Evolutionary conservation across 2,329 filamentous ascomycete genomes (phyloP), one percentile per base, ranked within the genome.

Genomic region (Pyrenophora teres): DNA sequence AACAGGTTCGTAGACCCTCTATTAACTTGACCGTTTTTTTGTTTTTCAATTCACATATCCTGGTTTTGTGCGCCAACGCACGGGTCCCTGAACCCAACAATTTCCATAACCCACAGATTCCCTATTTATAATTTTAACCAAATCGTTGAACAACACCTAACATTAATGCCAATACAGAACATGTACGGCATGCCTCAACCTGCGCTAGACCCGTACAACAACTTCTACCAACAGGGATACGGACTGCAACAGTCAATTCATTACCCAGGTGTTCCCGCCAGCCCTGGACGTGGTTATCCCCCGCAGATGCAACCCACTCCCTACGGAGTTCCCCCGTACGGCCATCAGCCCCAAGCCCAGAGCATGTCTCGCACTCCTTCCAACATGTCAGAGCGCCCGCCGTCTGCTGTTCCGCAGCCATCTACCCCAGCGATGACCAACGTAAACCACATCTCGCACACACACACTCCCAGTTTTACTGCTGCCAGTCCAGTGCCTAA

Each of bases 101-200:
- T 21, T 21, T 21, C 5, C 18, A 23, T 27, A 27, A 4, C 25
- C 25, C 3, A 4, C 9, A 8, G 27, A 30, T 50, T 71, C 83
- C 70, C 83, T 92, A 52, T 86, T 87, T 57, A 88, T 57, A 21
- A 21, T 53, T 83, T 86, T 68, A 87, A 79, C 70, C 84, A 84
- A 68, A 81, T 86, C 61, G 90, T 87, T 81, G 87, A 92, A 73
- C 81, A 83, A 60, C 81, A 83, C 84, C 88, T 92, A 80, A 91
- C 84, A 68, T 60, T 72, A 49, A 76, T 81, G 64, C 83, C 83
- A 77, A 78, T 83, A 70, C 88, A 93, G 87, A 81, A 78, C 57
- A 86, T 81, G 71, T 78, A 76, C 55, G 80, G 78, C 48, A 88
- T 80, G 67, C 81, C 81, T 43, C 81, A 80, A 12, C 78, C 78